Evolutionary conservation across 2,329 filamentous ascomycete species (phyloP).

Genomic region (Fusarium paranaense): DNA sequence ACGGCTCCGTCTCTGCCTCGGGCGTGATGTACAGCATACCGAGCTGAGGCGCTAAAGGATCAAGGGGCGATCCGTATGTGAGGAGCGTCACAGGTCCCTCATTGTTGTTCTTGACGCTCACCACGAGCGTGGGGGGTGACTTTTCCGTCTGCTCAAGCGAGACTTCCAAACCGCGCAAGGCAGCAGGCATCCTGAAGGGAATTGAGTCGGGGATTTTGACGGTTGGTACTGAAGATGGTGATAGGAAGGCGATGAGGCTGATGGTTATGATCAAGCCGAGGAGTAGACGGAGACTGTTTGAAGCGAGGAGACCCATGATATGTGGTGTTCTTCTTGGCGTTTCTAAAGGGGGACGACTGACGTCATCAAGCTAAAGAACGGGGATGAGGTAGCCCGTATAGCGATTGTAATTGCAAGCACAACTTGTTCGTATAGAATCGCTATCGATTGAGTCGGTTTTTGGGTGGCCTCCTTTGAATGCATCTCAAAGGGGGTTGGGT

Average conservation of each 20-base stretch:
- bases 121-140: conserved; percentile 51
- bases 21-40: conserved; percentile 56
- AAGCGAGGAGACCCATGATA: conserved; percentile 36
- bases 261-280: conserved; percentile 36
- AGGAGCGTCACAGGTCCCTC: conserved; percentile 54
- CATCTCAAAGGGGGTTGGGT: neutral
- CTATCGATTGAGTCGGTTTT: neutral
- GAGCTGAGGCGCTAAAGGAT: conserved; percentile 54
- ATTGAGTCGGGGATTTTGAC: conserved; percentile 15
- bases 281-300: conserved; percentile 33
- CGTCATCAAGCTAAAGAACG: neutral
- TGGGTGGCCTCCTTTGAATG: neutral
- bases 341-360: neutral
- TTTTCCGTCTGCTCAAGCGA: conserved; percentile 48
- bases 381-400: neutral
- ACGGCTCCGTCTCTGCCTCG: conserved; percentile 45
- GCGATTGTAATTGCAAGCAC: neutral
- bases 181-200: conserved; percentile 29
- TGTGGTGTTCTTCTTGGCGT: neutral
- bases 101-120: conserved; percentile 56
- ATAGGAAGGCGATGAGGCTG: conserved; percentile 35
- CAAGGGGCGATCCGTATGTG: conserved; percentile 59
- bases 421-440: neutral
- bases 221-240: conserved; percentile 8
- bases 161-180: conserved; percentile 47